phyloP scores from a whole-genome alignment of 2,329 filamentous ascomycete species.

The Fusarium sp. region DNA sequence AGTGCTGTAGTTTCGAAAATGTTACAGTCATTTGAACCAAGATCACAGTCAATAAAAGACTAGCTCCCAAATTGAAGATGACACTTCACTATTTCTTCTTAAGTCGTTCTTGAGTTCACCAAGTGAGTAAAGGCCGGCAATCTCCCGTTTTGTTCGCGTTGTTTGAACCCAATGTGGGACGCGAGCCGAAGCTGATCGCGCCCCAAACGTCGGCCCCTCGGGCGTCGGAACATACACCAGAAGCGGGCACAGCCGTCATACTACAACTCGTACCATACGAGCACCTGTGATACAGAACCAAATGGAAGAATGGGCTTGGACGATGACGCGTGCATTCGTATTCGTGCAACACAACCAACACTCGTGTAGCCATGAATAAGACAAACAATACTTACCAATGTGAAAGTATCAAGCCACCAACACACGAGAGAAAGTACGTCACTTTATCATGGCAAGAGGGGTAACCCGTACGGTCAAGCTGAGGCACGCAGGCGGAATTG shows the following conservation, averaged over 20 bases:
- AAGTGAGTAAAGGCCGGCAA: neutral
- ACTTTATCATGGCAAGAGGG: neutral
- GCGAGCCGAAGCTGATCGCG: neutral
- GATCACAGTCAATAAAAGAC: rapidly evolving
- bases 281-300: neutral
- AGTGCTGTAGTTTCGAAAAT: rapidly evolving
- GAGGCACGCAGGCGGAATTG: neutral
- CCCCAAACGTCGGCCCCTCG: neutral
- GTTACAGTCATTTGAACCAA: neutral
- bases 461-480: neutral
- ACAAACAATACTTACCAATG: neutral
- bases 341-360: neutral
- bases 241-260: neutral
- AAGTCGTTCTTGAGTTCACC: no score
- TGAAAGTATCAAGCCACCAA: neutral
- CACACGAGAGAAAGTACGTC: neutral
- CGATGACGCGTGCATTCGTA: neutral
- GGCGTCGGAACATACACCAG: neutral
- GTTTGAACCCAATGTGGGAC: no score
- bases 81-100: neutral
- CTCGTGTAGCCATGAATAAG: neutral
- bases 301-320: neutral
- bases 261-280: neutral
- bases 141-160: no score
- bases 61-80: neutral